Percentiles rank a stretch among this genome's conserved stretches.
These are phyloP conservation scores for Neurospora intermedia DNA, from an alignment of 495 filamentous ascomycete genomes.

Conservation along the genomic window DNA sequence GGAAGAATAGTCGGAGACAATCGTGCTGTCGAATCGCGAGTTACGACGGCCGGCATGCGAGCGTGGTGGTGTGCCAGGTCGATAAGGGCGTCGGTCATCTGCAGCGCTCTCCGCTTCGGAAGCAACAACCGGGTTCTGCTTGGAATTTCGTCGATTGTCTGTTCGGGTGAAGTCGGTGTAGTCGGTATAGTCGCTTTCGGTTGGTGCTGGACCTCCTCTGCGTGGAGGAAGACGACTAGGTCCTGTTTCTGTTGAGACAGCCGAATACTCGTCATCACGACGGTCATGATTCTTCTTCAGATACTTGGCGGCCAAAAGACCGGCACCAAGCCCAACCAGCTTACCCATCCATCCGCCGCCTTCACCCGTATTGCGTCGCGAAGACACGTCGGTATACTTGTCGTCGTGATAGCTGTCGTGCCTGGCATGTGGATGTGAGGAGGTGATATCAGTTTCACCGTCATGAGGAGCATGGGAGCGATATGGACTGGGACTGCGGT, in stretches of 20 bases:
- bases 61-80: constrained; percentile 34
- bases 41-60: constrained; percentile 24
- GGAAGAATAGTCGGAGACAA: constrained; percentile 40
- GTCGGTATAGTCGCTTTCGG: constrained; percentile 39
- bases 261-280: constrained; percentile 49
- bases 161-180: constrained; percentile 21
- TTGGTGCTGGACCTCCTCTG: constrained; percentile 23
- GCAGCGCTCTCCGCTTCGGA: constrained; percentile 31
- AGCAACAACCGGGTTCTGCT: constrained; percentile 27
- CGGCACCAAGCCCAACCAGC: constrained; percentile 55
- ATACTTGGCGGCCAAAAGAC: constrained; percentile 51
- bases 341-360: constrained; percentile 52
- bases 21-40: constrained; percentile 29
- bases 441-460: constrained; percentile 34
- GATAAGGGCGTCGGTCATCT: constrained; percentile 16
- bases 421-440: constrained; percentile 36
- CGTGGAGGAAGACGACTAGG: constrained; percentile 32
- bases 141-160: constrained; percentile 26
- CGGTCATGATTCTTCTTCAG: constrained; percentile 49
- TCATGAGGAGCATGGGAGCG: constrained; percentile 22
- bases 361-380: constrained; percentile 15
- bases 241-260: constrained; percentile 38
- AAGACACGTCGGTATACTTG: constrained; percentile 39
- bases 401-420: constrained; percentile 49
- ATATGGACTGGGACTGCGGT: constrained; percentile 20